Conservation (phyloP, 78 protist genomes). For the slime mould (Dictyostelium discoideum) region dicty_2.7 NC_007088.5:955001-955500, state of each 20-base stretch:
- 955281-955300: background rate
- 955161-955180: background rate
- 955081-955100: too few species aligned
- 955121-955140: too few species aligned
- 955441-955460: background rate
- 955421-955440: background rate
- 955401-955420: too few species aligned
- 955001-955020: too few species aligned
- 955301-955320: background rate
- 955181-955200: background rate
- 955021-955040: too few species aligned
- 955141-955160: background rate
- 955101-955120: too few species aligned
- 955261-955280: background rate
- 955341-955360: background rate
- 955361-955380: background rate
- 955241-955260: background rate
- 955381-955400: background rate
- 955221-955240: background rate
- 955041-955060: background rate
- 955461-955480: too few species aligned
- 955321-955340: background rate
- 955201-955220: background rate
- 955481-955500: too few species aligned
- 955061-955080: background rate